These are phyloP conservation scores for Oryza officinalis DNA, from an alignment of 176 grass and related monocot genomes.

Conservation along the genomic window DNA sequence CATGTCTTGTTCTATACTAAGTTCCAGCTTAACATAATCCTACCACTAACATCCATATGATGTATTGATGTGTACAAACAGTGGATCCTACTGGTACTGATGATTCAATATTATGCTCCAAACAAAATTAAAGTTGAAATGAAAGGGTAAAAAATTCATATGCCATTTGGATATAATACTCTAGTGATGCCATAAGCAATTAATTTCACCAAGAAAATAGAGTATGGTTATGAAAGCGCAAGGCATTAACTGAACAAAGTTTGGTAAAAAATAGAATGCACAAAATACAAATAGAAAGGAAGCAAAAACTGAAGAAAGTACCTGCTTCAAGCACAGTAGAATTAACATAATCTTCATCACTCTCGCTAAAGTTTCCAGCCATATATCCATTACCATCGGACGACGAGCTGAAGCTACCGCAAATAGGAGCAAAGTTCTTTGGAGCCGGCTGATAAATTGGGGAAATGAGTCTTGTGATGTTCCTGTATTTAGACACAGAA, in stretches of 20 bases:
- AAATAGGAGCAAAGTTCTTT: conserved; percentile 44
- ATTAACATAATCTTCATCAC: conserved; percentile 86
- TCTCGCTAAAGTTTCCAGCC: conserved; percentile 83
- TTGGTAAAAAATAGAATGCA: neutral
- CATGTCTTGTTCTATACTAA: neutral
- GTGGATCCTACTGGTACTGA: neutral
- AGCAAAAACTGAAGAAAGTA: conserved; percentile 20
- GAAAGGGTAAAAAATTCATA: neutral
- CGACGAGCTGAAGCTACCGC: conserved; percentile 73
- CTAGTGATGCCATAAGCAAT: neutral
- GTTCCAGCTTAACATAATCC: neutral
- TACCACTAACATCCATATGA: neutral
- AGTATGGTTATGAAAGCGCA: neutral
- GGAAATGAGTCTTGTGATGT: conserved; percentile 39
- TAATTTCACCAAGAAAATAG: neutral
- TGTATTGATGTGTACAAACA: neutral
- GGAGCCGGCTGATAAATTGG: conserved; percentile 27
- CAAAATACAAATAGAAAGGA: neutral
- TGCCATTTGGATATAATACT: neutral
- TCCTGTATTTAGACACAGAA: conserved; percentile 50
- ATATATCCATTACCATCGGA: conserved; percentile 78
- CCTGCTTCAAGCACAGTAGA: conserved; percentile 89
- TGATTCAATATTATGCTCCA: neutral
- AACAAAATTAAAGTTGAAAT: neutral
- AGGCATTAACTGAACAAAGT: neutral